These are phyloP conservation scores for Anisodus acutangulus DNA, from an alignment of 257 asterid species.

Conservation along the genomic window DNA sequence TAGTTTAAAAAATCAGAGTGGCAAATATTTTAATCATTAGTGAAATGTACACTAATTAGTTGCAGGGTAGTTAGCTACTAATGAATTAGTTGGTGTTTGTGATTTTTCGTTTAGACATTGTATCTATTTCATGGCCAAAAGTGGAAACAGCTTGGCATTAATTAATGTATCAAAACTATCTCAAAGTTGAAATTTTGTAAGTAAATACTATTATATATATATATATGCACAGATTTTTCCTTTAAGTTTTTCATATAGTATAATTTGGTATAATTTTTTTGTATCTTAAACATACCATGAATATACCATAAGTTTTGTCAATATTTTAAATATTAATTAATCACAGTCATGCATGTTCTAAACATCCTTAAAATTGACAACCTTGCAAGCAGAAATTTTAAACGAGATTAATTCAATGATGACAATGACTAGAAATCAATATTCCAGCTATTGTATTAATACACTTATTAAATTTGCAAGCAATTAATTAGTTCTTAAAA, in stretches of 20 bases:
- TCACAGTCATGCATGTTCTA: too few species aligned
- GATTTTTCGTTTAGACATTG: neutral
- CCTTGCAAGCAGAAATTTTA: neutral
- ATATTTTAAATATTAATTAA: too few species aligned
- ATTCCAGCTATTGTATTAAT: neutral
- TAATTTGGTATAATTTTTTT: too few species aligned
- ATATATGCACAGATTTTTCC: too few species aligned
- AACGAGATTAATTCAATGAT: neutral
- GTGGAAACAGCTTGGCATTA: slow-evolving; percentile 15
- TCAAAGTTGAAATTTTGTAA: neutral
- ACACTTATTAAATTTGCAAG: neutral
- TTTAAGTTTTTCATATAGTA: too few species aligned
- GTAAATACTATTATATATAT: neutral
- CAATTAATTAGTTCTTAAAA: neutral
- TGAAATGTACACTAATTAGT: neutral
- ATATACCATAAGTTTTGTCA: too few species aligned
- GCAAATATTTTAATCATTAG: slow-evolving; percentile 8
- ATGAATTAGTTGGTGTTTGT: neutral
- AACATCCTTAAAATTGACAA: neutral
- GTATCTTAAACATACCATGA: too few species aligned
- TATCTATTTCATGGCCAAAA: neutral
- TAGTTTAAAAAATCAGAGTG: neutral
- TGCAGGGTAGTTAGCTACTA: neutral
- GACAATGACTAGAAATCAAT: slow-evolving; percentile 22
- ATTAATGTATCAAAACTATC: neutral